These are phyloP conservation scores for Geotrichum klebahnii DNA, from an alignment of 1,139 yeast species.

Conservation along the genomic window DNA sequence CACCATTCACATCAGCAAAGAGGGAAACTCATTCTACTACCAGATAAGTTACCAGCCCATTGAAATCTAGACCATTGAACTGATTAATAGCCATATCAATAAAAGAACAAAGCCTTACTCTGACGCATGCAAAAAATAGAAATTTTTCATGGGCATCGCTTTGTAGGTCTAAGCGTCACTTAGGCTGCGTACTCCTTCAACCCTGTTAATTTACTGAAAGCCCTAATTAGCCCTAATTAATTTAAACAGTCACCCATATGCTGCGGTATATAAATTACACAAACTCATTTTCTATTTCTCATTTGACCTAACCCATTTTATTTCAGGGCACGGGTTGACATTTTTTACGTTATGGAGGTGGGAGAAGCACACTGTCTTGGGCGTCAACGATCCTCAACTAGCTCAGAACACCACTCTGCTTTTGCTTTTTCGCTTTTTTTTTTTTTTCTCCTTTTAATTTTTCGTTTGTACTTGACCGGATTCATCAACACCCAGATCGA, in stretches of 20 bases:
- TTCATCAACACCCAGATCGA: slow-evolving; percentile 13
- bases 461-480: slow-evolving; percentile 13
- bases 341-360: too few relatives aligned
- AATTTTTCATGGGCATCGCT: too few relatives aligned
- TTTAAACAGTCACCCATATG: background rate
- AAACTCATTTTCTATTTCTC: background rate
- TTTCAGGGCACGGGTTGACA: background rate
- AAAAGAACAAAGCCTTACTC: too few relatives aligned
- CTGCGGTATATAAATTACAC: background rate
- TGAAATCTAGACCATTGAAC: too few relatives aligned
- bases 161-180: too few relatives aligned
- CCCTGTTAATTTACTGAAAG: background rate
- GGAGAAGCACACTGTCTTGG: background rate
- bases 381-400: background rate
- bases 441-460: background rate
- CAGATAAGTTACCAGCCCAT: too few relatives aligned
- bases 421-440: background rate
- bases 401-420: slow-evolving; percentile 9
- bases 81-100: too few relatives aligned
- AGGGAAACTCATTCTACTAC: too few relatives aligned
- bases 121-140: too few relatives aligned
- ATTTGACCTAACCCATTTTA: background rate
- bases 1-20: too few relatives aligned
- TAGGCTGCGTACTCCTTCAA: too few relatives aligned
- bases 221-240: slow-evolving; percentile 7